These are phyloP conservation scores for Diutina pseudorugosa DNA, from an alignment of 1,139 yeast species.

Conservation along the genomic window DNA sequence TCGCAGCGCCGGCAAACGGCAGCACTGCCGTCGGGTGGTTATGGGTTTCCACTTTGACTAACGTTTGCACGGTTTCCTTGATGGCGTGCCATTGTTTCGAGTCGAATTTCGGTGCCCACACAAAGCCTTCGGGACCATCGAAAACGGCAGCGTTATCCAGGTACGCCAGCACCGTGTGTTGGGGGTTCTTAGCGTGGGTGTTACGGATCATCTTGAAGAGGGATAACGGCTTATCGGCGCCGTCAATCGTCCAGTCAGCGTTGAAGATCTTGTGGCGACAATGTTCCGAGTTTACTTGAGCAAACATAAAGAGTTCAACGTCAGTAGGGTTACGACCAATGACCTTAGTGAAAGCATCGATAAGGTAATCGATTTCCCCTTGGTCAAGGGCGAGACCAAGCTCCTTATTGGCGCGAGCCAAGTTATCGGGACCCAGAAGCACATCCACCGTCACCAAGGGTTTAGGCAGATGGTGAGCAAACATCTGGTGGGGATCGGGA, in stretches of 20 bases:
- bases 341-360: slow-evolving; percentile 59
- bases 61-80: slow-evolving; percentile 73
- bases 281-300: slow-evolving; percentile 98
- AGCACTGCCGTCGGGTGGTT: slow-evolving; percentile 99
- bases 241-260: slow-evolving; percentile 97
- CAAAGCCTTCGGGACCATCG: slow-evolving; percentile 69
- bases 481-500: slow-evolving; percentile 60
- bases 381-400: slow-evolving; percentile 87
- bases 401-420: slow-evolving; percentile 66
- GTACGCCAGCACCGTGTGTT: slow-evolving; percentile 84
- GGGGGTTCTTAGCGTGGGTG: slow-evolving; percentile 74
- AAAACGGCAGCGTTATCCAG: slow-evolving; percentile 98
- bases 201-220: slow-evolving; percentile 93
- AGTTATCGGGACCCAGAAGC: slow-evolving; percentile 45
- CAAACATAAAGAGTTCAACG: slow-evolving; percentile 97
- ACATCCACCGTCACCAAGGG: slow-evolving; percentile 74
- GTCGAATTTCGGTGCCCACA: slow-evolving; percentile 64
- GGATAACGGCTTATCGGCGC: slow-evolving; percentile 56
- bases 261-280: slow-evolving; percentile 98
- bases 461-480: slow-evolving; percentile 70
- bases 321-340: slow-evolving; percentile 93
- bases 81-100: slow-evolving; percentile 64
- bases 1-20: slow-evolving; percentile 98
- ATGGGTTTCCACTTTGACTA: slow-evolving; percentile 95
- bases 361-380: slow-evolving; percentile 85